Base-by-base conservation (phyloP, 2,329 filamentous ascomycete genomes). In the Teratosphaeria nubilosa region DNA sequence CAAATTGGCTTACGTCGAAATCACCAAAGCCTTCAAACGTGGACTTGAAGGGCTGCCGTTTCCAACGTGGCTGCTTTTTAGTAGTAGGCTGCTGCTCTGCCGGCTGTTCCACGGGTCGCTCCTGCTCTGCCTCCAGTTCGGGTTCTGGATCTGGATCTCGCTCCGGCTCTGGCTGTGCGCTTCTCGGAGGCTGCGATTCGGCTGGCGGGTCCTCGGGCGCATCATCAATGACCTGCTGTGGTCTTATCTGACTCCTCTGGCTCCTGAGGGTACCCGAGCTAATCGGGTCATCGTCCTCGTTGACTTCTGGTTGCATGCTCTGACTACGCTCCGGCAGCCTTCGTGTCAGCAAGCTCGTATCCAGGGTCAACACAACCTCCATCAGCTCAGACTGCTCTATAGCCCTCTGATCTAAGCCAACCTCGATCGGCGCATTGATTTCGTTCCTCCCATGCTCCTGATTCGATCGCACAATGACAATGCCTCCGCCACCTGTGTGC, bases 341-440 rank as follows among this genome's bases (percentile, higher is more conserved):
- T 6, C 41, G 41, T n/a, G 41, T 85, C 22, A 97, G 77, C 51
- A 82, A 80, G 59, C 81, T 83, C 6, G 90, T 83, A 73, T 97
- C 86, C 55, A 87, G 87, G n/a, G 79, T 84, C 30, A 97, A 75
- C 52, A 99, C 94, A 1, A 88, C 88, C 71, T 96, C 90, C 1
- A 99, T 79, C 62, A 99, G 95, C 66, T 96, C 91, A 59, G 87
- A 91, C 68, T 96, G 91, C 65, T 92, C 85, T 56, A 96, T 86
- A 2, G 91, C 85, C 3, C 90, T 84, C 70, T 95, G 91, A 60
- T 91, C 86, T 13, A 95, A 80, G 52, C 83, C 78, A 22, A 86
- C 71, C 1, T 91, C 88, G 16, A 95, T 82, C 3, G 60, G 56
- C 24, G 59, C 56, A 32, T 66, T 58, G 55, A 70, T 63, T 10